Conservation (phyloP, 495 filamentous ascomycete genomes). For the Aspergillus heteromorphus region DNA sequence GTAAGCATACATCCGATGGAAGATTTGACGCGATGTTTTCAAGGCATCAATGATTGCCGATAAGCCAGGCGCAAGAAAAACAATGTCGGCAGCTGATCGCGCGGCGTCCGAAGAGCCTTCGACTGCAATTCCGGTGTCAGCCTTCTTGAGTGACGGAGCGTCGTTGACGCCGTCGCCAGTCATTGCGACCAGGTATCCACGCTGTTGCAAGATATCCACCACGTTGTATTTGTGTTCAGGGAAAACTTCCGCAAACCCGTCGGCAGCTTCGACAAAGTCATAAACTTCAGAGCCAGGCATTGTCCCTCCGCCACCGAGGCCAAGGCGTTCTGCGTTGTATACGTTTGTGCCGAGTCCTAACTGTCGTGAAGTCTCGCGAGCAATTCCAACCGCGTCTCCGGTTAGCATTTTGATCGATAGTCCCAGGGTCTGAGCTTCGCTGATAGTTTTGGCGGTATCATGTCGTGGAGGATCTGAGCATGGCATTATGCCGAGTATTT, state of each 20-base stretch:
- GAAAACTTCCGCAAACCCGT: conserved; percentile 93
- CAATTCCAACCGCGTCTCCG: conserved; percentile 91
- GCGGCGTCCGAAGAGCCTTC: conserved; percentile 91
- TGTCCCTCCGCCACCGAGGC: conserved; percentile 77
- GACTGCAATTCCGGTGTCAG: conserved; percentile 81
- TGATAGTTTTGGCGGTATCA: conserved; percentile 85
- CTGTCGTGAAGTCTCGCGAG: conserved; percentile 83
- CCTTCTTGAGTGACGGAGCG: conserved; percentile 92
- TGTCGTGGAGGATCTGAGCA: conserved; percentile 87
- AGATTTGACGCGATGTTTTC: conserved; percentile 92
- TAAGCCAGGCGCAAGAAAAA: conserved; percentile 86
- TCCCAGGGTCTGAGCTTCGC: conserved; percentile 82
- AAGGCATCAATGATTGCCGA: conserved; percentile 90
- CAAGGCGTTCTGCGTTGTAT: conserved; percentile 85
- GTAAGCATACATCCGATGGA: conserved; percentile 96
- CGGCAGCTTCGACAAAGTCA: conserved; percentile 90
- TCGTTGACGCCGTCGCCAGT: conserved; percentile 98
- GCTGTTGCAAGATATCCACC: conserved; percentile 90
- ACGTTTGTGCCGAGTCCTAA: conserved; percentile 90
- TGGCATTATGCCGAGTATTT: conserved; percentile 91
- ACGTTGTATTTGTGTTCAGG: conserved; percentile 97
- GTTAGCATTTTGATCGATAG: conserved; percentile 95
- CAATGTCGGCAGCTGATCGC: conserved; percentile 88
- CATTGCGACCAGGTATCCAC: conserved; percentile 95
- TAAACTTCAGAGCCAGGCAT: conserved; percentile 91